Evolutionary conservation across 2,329 filamentous ascomycete genomes (phyloP), one percentile per base, ranked within the genome.

Genomic region (Sclerotinia spermophila): DNA sequence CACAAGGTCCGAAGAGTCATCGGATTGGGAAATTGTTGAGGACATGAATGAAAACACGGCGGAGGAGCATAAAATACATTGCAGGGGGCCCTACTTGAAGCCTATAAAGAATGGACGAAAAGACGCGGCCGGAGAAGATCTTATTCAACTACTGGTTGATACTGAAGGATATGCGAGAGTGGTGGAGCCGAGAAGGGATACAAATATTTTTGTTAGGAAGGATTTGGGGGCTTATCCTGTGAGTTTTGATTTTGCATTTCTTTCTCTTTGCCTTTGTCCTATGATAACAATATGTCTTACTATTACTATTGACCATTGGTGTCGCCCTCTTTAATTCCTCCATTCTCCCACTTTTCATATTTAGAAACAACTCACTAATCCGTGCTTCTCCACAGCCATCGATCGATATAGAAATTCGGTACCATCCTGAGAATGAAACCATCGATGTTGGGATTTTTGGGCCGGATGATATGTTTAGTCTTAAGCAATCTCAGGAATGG

Each of bases 371-470:
- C 27, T 42, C n/a, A 67, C 17, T 30, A 4, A 19, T 42, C 21
- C 40, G n/a, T 42, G n/a, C 21, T 53, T 30, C 42, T 15, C 61
- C 73, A 72, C 73, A 79, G 78, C 72, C 77, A 48, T 73, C 77
- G 0, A 67, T 79, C 7, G 78, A 80, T 76, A 68, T 80, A 38
- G 78, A 80, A 56, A 61, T 80, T 0, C 73, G 75, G 59, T 76
- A 77, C 56, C 66, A 73, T 10, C 15, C 67, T 4, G 72, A 68
- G 27, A 72, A 72, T 21, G 68, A 64, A 27, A 68, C 42, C 38
- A 40, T 79, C 24, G 78, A 79, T 71, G 69, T 80, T 58, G 77
- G 78, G 4, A 68, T 80, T 15, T 80, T 79, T 72, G 77, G 73
- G 13, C 75, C 77, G 2, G 58, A 48, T 38, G 58, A 73, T 21